phyloP scores from a whole-genome alignment of 169 alveolate genomes.

The Cryptosporidium tyzzeri region DNA sequence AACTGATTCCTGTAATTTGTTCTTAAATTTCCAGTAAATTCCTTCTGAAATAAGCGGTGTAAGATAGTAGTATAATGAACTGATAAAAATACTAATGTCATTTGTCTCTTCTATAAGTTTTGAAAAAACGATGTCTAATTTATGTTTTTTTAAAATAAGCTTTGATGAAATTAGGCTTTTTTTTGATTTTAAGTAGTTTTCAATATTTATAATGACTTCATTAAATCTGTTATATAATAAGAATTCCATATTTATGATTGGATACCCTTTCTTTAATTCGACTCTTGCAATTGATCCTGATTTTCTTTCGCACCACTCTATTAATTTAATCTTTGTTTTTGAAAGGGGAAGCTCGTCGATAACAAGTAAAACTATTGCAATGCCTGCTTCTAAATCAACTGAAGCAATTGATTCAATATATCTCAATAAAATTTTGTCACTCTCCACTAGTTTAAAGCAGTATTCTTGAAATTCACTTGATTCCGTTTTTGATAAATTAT shows the following conservation, averaged over 20 bases:
- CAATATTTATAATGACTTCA: constrained; percentile 7
- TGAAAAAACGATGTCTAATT: constrained; percentile 6
- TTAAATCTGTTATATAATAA: background rate
- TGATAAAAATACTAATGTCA: constrained; percentile 22
- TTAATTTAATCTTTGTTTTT: constrained; percentile 20
- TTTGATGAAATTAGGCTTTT: constrained; percentile 41
- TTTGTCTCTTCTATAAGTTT: constrained; percentile 30
- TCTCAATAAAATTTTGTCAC: constrained; percentile 53
- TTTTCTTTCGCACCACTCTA: constrained; percentile 68
- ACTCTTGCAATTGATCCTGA: background rate
- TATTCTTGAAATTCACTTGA: constrained; percentile 14
- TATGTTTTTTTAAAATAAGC: constrained; percentile 34
- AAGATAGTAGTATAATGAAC: constrained; percentile 44
- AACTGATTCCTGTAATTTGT: constrained; percentile 16
- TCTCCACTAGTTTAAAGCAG: constrained; percentile 5
- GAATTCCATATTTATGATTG: background rate
- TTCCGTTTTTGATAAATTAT: background rate
- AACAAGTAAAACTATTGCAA: constrained; percentile 37
- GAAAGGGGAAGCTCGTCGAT: constrained; percentile 67
- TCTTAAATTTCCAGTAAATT: constrained; percentile 15
- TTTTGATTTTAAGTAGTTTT: background rate
- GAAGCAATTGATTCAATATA: constrained; percentile 71
- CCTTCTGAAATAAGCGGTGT: constrained; percentile 65
- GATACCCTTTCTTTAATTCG: constrained; percentile 34
- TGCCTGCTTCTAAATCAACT: constrained; percentile 51